Conservation (phyloP, 441 rosid genomes). For the Metrosideros polymorpha region DNA sequence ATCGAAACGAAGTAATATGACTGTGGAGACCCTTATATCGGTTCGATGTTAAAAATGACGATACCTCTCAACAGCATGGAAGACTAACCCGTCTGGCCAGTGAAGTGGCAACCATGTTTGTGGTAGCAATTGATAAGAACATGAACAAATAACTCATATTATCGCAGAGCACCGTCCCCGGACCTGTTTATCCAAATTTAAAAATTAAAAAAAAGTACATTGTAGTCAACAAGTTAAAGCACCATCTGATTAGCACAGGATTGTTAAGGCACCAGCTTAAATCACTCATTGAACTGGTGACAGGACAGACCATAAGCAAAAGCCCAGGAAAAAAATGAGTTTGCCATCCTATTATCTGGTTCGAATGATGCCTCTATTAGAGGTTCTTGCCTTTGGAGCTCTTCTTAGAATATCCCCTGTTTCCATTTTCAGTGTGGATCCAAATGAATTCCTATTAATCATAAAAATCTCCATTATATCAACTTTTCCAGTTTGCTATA, state of each 20-base stretch:
- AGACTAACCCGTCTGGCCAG: background rate
- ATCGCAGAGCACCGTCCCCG: background rate
- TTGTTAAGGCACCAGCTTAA: background rate
- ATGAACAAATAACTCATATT: conserved; percentile 1
- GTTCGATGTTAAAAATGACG: background rate
- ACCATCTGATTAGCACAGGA: background rate
- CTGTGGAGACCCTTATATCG: background rate
- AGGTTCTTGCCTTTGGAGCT: background rate
- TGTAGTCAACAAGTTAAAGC: background rate
- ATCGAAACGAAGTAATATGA: background rate
- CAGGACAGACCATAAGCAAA: background rate
- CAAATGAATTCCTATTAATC: background rate
- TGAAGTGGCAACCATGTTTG: conserved; percentile 8
- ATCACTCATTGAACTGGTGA: background rate
- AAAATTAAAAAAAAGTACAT: background rate
- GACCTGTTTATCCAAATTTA: background rate
- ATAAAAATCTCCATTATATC: background rate
- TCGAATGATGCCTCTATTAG: background rate
- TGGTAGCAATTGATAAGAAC: conserved; percentile 5
- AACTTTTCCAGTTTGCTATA: background rate
- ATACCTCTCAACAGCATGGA: background rate
- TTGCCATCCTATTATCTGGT: background rate
- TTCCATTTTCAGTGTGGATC: background rate
- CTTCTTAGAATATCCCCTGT: background rate
- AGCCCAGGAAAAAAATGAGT: background rate